These are phyloP conservation scores for Nicotiana attenuata DNA, from an alignment of 257 asterid species.

Conservation along the genomic window DNA sequence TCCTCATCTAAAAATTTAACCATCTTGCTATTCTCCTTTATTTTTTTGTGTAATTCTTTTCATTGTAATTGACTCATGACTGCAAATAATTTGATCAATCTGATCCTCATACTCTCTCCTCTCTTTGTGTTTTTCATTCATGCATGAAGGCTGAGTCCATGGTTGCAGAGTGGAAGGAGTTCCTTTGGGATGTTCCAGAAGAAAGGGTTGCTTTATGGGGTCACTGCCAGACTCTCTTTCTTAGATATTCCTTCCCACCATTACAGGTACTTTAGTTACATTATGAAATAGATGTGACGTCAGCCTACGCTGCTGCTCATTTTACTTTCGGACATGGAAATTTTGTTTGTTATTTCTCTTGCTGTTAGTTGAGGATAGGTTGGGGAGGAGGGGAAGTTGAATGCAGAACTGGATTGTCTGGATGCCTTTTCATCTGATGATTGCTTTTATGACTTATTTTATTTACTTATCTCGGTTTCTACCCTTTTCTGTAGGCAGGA, in stretches of 20 bases:
- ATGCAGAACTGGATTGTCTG: neutral
- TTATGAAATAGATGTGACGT: neutral
- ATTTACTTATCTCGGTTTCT: constrained; percentile 14
- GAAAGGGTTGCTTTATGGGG: constrained; percentile 97
- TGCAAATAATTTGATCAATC: neutral
- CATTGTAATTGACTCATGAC: constrained; percentile 7
- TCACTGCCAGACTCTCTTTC: constrained; percentile 94
- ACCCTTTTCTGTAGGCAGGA: constrained; percentile 63
- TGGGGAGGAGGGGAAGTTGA: neutral
- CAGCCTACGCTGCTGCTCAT: constrained; percentile 8
- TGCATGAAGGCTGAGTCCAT: constrained; percentile 88
- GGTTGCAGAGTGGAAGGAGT: constrained; percentile 98
- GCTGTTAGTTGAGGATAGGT: constrained; percentile 9
- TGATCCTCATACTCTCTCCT: constrained; percentile 10
- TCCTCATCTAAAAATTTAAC: neutral
- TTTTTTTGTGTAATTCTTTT: neutral
- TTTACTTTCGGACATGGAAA: neutral
- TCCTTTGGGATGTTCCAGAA: constrained; percentile 97
- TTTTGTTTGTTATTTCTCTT: constrained; percentile 1
- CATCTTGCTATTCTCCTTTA: neutral
- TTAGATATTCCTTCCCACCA: constrained; percentile 80
- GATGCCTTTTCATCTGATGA: constrained; percentile 10
- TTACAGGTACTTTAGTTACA: constrained; percentile 52
- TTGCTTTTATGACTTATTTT: constrained; percentile 5
- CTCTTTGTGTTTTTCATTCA: constrained; percentile 24